These are phyloP conservation scores for Xylaria sp. DNA, from an alignment of 2,329 filamentous ascomycete species.

Conservation along the genomic window DNA sequence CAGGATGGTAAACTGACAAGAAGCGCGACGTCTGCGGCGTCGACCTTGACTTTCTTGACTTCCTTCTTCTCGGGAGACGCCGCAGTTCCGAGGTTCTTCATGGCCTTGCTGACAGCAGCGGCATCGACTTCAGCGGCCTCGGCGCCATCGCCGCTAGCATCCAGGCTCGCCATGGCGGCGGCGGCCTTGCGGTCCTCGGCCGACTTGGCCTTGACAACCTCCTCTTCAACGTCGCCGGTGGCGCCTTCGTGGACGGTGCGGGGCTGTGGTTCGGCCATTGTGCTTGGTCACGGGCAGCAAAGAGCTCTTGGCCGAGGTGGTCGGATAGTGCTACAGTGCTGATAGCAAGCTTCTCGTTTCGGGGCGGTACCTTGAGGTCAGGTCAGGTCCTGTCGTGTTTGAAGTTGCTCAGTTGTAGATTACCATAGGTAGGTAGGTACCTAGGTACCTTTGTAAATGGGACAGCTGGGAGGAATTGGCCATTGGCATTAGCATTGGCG, in stretches of 20 bases:
- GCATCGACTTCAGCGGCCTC: slow-evolving; percentile 63
- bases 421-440: no score
- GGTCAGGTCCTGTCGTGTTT: background rate
- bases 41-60: slow-evolving; percentile 72
- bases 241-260: slow-evolving; percentile 64
- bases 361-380: background rate
- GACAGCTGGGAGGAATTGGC: background rate
- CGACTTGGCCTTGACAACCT: slow-evolving; percentile 60
- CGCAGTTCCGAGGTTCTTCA: slow-evolving; percentile 61
- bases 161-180: slow-evolving; percentile 73
- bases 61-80: slow-evolving; percentile 50
- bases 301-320: background rate
- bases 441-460: no score
- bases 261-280: slow-evolving; percentile 68
- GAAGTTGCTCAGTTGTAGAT: no score
- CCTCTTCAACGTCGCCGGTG: slow-evolving; percentile 63
- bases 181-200: slow-evolving; percentile 81
- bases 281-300: background rate
- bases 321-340: background rate
- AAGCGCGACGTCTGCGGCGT: slow-evolving; percentile 71
- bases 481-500: no score
- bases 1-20: slow-evolving; percentile 67
- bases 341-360: background rate
- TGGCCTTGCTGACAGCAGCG: slow-evolving; percentile 73
- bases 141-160: slow-evolving; percentile 51